Evolutionary conservation across 805 yeast species (phyloP).

Genomic region (Candida michaelii): DNA sequence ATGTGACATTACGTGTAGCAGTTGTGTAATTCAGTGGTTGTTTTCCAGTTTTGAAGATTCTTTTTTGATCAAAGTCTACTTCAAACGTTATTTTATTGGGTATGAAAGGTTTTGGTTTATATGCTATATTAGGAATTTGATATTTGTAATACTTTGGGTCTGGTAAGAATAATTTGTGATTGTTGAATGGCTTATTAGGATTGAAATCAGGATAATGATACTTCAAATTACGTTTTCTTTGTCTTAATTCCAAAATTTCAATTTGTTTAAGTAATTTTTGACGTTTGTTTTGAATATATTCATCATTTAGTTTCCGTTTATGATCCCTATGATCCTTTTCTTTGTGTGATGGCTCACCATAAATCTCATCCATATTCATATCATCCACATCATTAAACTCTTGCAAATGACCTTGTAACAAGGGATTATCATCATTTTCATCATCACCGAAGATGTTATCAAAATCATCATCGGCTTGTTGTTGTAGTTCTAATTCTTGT

Average conservation of each 20-base stretch:
- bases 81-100: slow-evolving; percentile 65
- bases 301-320: slow-evolving; percentile 19
- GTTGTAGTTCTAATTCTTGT: slow-evolving; percentile 25
- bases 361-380: slow-evolving; percentile 21
- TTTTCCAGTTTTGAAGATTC: slow-evolving; percentile 42
- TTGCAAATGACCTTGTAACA: slow-evolving; percentile 14
- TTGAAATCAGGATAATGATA: slow-evolving; percentile 65
- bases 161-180: slow-evolving; percentile 67
- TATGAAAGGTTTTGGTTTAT: slow-evolving; percentile 42
- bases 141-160: slow-evolving; percentile 54
- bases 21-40: slow-evolving; percentile 5
- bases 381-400: slow-evolving; percentile 26
- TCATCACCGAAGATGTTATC: slow-evolving; percentile 39
- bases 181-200: slow-evolving; percentile 53
- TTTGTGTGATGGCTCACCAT: slow-evolving; percentile 15
- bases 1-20: slow-evolving; percentile 12
- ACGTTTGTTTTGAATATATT: slow-evolving; percentile 24
- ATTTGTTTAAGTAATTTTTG: slow-evolving; percentile 29
- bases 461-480: slow-evolving; percentile 38
- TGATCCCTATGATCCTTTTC: background rate
- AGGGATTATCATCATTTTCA: slow-evolving; percentile 14
- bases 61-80: slow-evolving; percentile 59
- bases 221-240: slow-evolving; percentile 31
- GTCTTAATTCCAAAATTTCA: slow-evolving; percentile 28
- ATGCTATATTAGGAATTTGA: slow-evolving; percentile 49